phyloP scores from a whole-genome alignment of 208 protist species.

The Leishmania braziliensis region DNA sequence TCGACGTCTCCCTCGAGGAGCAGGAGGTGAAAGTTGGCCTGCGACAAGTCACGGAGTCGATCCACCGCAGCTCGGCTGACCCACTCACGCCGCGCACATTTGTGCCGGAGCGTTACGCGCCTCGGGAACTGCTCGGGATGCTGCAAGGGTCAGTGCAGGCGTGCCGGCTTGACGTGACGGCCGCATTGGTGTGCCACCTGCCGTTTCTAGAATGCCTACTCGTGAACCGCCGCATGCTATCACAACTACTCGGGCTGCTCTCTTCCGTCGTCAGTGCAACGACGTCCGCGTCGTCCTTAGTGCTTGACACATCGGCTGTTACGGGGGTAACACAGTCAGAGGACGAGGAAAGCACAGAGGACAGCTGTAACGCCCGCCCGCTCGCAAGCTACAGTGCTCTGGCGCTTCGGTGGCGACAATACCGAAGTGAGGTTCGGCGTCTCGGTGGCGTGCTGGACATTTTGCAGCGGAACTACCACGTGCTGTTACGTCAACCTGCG shows the following conservation, averaged over 20 bases:
- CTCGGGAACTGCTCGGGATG: constrained; percentile 64
- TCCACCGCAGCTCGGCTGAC: constrained; percentile 33
- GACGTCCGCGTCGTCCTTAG: not conserved
- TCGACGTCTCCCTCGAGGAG: constrained; percentile 30
- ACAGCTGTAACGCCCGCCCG: not conserved
- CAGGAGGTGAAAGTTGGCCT: constrained; percentile 37
- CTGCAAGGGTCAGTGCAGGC: constrained; percentile 65
- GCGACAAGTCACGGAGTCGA: constrained; percentile 45
- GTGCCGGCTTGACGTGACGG: constrained; percentile 52
- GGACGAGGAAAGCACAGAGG: constrained; percentile 1
- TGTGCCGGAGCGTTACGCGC: constrained; percentile 50
- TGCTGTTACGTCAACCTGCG: constrained; percentile 53
- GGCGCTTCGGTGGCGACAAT: constrained; percentile 27
- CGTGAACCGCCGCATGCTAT: constrained; percentile 36
- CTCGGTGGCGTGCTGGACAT: constrained; percentile 52
- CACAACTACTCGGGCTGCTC: constrained; percentile 54
- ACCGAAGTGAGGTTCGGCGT: constrained; percentile 24
- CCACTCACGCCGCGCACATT: constrained; percentile 41
- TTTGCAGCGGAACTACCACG: constrained; percentile 58
- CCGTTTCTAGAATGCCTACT: constrained; percentile 74
- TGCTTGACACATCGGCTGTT: not conserved
- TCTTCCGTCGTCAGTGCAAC: constrained; percentile 27
- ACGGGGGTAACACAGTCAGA: not conserved
- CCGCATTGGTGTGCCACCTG: constrained; percentile 55
- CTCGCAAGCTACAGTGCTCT: not conserved